Percentiles rank a stretch among this genome's conserved stretches.
Conservation (phyloP, 192 early-diverging fungal species). For the Rhizoclosmatium globosum region DNA sequence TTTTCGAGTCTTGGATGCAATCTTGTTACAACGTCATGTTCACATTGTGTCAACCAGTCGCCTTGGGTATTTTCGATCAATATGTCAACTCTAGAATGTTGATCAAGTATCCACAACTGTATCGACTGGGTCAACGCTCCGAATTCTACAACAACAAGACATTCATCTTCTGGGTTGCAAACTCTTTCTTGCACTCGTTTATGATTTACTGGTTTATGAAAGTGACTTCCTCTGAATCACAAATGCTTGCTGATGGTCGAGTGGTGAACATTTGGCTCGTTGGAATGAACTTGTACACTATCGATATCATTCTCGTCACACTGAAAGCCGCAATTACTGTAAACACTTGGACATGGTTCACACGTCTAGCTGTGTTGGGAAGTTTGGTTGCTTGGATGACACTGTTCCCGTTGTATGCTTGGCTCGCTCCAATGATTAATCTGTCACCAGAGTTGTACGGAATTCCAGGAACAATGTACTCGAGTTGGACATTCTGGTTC, state of each 20-base stretch:
- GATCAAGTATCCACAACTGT: constrained; percentile 97
- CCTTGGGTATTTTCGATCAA: constrained; percentile 97
- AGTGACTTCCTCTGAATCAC: constrained; percentile 64
- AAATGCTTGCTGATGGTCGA: constrained; percentile 69
- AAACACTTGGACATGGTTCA: constrained; percentile 71
- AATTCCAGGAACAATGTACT: constrained; percentile 49
- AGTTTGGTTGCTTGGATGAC: constrained; percentile 85
- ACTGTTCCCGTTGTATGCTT: constrained; percentile 84
- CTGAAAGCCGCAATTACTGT: constrained; percentile 71
- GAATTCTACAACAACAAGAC: constrained; percentile 82
- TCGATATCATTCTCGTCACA: constrained; percentile 82
- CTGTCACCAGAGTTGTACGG: constrained; percentile 60
- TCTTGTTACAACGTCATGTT: constrained; percentile 95
- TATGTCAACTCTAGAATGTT: constrained; percentile 91
- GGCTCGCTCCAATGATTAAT: constrained; percentile 71
- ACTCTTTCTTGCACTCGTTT: constrained; percentile 92
- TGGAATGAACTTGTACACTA: constrained; percentile 82
- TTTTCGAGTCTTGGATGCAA: constrained; percentile 96
- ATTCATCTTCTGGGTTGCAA: constrained; percentile 92
- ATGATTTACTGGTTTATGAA: constrained; percentile 45
- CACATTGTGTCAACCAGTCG: constrained; percentile 90
- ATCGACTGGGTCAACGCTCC: constrained; percentile 64
- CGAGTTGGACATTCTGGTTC: constrained; percentile 78
- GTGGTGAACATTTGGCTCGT: constrained; percentile 84
- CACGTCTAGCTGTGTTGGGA: constrained; percentile 88